Base-by-base conservation (phyloP, 106 monocot genomes). In the Chionographis japonica region DNA sequence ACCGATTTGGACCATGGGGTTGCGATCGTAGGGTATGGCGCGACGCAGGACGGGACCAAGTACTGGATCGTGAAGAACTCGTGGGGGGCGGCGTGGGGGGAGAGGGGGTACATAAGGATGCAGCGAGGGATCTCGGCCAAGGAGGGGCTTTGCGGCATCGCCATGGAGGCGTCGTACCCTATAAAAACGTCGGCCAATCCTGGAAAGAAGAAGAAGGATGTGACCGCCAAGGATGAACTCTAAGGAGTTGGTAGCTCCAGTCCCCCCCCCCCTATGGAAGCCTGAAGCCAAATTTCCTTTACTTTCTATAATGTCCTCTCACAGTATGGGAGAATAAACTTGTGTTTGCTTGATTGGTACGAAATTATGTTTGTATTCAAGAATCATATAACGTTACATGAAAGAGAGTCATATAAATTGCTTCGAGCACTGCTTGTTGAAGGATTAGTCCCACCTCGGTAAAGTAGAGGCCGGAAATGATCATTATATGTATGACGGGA, bases 1-100 rank as follows among this genome's bases (percentile, higher is more conserved):
- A 83, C 77, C 6, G 67, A 83, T 4, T 38, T 85, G 54, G 80
- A 90, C 43, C 90, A 90, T 35, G 83, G 72, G 9, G 80, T 90
- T 13, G 66, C 82, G 0, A 39, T 73, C 0, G 83, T 90, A 3
- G 85, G 89, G 0, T 85, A 89, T 10, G 79, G 75, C 37, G 54
- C 50, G 0, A 77, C 74, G 6, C 43, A 54, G 37, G 58, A 80
- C 13, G 78, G 83, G 2, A 84, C 71, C 3, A 78, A 86, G 27
- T 90, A 86, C 41, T 86, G 90, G 90, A 83, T 78, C 2, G 80
- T 83, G 13, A 86, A 72, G 70, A 90, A 90, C 54, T 90, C 86
- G 1, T 90, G 86, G 90, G 86, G 90, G 3, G 2, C 67, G 1
- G 74, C 49, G 3, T 90, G 90, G 90, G 86, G 90, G 5, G 91